Evolutionary conservation across 2,329 filamentous ascomycete species (phyloP).

Genomic region (Chrysosporium queenslandicum): DNA sequence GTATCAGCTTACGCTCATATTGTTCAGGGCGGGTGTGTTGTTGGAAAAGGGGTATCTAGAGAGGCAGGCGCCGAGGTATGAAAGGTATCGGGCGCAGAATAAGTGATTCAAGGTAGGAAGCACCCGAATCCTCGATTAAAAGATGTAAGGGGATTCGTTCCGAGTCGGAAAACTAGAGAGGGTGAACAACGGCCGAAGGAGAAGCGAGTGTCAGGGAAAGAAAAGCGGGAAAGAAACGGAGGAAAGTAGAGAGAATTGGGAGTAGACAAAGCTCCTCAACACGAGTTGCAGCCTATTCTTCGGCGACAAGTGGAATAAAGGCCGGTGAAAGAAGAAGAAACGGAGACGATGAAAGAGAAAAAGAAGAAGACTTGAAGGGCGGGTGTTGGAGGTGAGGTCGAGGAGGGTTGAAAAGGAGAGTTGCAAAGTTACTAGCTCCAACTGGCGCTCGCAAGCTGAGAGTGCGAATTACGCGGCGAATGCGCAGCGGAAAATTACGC

Average conservation of each 20-base stretch:
- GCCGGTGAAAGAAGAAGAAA: background rate
- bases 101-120: background rate
- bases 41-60: background rate
- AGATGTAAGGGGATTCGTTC: background rate
- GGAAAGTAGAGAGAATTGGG: background rate
- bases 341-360: background rate
- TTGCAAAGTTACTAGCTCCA: constrained; percentile 7
- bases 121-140: background rate
- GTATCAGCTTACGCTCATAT: constrained; percentile 16
- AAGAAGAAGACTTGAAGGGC: background rate
- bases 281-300: background rate
- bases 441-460: background rate
- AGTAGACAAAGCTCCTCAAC: background rate
- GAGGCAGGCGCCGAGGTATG: background rate
- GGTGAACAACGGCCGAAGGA: background rate
- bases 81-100: background rate
- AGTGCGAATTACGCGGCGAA: background rate
- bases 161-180: background rate
- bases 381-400: background rate
- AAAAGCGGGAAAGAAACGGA: background rate
- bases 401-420: constrained; percentile 8
- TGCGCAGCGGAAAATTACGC: background rate
- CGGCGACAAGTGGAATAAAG: background rate
- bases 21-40: constrained; percentile 7
- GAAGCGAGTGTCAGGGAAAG: background rate